Percentiles rank a stretch among this genome's conserved stretches.
These are phyloP conservation scores for Omphalotus olearius DNA, from an alignment of 1,284 basidiomycete species.

Conservation along the genomic window DNA sequence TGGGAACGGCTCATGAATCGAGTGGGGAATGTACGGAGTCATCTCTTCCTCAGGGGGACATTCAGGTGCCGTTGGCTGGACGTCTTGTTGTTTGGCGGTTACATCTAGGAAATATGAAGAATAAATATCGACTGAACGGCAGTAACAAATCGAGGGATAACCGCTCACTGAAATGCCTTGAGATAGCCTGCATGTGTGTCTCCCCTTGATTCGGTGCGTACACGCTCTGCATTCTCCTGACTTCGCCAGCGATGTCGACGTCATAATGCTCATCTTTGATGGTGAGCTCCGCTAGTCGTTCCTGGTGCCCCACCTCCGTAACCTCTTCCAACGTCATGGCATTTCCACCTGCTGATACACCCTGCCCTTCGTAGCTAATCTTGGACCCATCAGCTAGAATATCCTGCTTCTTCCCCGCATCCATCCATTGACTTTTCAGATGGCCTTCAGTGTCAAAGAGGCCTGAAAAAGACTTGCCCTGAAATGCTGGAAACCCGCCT, in stretches of 20 bases:
- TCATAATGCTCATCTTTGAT: slow-evolving; percentile 19
- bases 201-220: slow-evolving; percentile 17
- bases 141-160: neutral
- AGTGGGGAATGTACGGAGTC: slow-evolving; percentile 45
- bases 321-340: slow-evolving; percentile 9
- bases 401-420: no score
- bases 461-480: neutral
- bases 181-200: slow-evolving; percentile 19
- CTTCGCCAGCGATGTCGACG: slow-evolving; percentile 19
- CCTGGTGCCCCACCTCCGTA: neutral
- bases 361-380: neutral
- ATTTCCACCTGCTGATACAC: slow-evolving; percentile 5
- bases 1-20: slow-evolving; percentile 59
- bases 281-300: slow-evolving; percentile 17
- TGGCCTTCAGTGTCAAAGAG: neutral
- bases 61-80: slow-evolving; percentile 23
- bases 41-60: slow-evolving; percentile 29
- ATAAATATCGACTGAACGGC: no score
- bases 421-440: no score
- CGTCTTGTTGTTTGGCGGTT: slow-evolving; percentile 26
- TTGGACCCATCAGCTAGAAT: neutral
- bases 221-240: slow-evolving; percentile 17
- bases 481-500: neutral
- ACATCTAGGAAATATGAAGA: slow-evolving; percentile 5
- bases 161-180: slow-evolving; percentile 19